Evolutionary conservation across 441 rosid genomes (phyloP).

Genomic region (Metrosideros polymorpha): DNA sequence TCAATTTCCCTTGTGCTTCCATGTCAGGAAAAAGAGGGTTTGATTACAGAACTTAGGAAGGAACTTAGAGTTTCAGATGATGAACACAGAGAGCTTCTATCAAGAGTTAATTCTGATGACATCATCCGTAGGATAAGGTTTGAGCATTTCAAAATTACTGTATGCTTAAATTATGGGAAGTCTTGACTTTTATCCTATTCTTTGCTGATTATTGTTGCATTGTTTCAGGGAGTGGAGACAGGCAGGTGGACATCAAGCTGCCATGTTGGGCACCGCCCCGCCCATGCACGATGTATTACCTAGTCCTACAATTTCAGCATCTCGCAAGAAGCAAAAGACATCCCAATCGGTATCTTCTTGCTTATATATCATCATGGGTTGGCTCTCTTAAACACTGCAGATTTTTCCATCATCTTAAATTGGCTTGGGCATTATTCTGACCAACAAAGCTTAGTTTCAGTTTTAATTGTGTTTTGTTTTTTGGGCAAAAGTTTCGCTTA

Average conservation of each 20-base stretch:
- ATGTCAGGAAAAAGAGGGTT: constrained; percentile 79
- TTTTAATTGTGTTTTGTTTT: neutral
- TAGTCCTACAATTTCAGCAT: constrained; percentile 65
- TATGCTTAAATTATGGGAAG: neutral
- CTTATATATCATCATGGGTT: neutral
- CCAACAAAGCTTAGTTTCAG: neutral
- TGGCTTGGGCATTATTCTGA: neutral
- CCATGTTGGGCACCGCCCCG: constrained; percentile 39
- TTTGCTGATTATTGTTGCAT: neutral
- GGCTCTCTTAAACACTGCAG: neutral
- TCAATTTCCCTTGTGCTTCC: neutral
- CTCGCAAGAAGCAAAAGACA: constrained; percentile 84
- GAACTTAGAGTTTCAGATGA: constrained; percentile 96
- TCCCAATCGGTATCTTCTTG: constrained; percentile 47
- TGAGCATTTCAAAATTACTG: neutral
- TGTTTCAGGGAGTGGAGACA: constrained; percentile 79
- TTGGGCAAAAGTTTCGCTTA: neutral
- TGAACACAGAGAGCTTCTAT: constrained; percentile 84
- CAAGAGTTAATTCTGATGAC: constrained; percentile 76
- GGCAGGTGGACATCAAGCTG: constrained; percentile 52
- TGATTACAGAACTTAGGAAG: constrained; percentile 90
- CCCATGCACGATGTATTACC: constrained; percentile 56
- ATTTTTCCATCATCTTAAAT: constrained; percentile 17
- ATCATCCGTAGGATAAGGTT: constrained; percentile 77
- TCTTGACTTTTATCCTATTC: neutral